phyloP scores from a whole-genome alignment of 2,329 filamentous ascomycete genomes.

The Fusarium citri region DNA sequence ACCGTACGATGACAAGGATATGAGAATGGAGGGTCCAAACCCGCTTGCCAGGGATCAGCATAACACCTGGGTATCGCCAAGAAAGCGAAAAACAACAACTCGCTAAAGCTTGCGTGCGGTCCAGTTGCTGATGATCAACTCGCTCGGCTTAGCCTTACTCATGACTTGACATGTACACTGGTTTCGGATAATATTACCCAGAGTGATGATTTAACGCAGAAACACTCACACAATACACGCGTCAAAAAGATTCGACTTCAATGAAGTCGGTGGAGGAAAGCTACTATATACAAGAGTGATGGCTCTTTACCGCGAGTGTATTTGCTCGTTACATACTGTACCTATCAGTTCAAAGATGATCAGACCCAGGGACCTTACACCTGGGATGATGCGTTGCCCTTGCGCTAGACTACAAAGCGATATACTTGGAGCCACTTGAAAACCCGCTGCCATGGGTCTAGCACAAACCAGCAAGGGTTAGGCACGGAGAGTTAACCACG shows the following conservation, averaged over 20 bases:
- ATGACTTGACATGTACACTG: background rate
- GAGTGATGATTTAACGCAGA: background rate
- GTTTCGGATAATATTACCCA: background rate
- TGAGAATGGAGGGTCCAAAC: slow-evolving; percentile 34
- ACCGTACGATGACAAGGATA: slow-evolving; percentile 24
- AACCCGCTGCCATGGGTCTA: slow-evolving; percentile 47
- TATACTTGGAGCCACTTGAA: slow-evolving; percentile 33
- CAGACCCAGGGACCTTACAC: slow-evolving; percentile 40
- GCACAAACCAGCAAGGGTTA: slow-evolving; percentile 23
- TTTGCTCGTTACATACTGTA: slow-evolving; percentile 20
- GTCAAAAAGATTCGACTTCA: background rate
- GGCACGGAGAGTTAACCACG: slow-evolving; percentile 29
- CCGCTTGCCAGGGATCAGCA: slow-evolving; percentile 36
- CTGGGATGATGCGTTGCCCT: slow-evolving; percentile 33
- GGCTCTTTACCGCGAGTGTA: background rate
- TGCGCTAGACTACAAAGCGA: slow-evolving; percentile 39
- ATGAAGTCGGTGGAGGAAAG: background rate
- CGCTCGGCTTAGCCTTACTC: slow-evolving; percentile 5
- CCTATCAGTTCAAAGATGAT: slow-evolving; percentile 40
- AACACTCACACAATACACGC: background rate
- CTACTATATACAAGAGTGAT: background rate
- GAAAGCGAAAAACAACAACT: slow-evolving; percentile 48
- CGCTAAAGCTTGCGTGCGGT: slow-evolving; percentile 32
- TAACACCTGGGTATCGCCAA: slow-evolving; percentile 39
- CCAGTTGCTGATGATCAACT: slow-evolving; percentile 28